These are phyloP conservation scores for Penicillium capsulatum DNA, from an alignment of 2,329 filamentous ascomycete genomes.

Conservation along the genomic window DNA sequence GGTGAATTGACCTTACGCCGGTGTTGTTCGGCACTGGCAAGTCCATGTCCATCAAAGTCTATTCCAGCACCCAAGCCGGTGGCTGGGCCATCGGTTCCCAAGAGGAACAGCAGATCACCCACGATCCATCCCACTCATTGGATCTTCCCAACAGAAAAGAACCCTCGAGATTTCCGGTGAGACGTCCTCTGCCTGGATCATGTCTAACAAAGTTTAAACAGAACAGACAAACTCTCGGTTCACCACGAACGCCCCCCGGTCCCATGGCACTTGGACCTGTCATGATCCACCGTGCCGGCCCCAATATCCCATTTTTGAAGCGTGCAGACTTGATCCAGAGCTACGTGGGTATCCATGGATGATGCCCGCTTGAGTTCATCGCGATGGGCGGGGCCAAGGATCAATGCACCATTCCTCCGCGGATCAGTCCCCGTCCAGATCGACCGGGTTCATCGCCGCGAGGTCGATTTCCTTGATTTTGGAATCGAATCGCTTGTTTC, in stretches of 20 bases:
- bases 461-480: slow-evolving; percentile 3
- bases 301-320: neutral
- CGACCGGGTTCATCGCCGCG: slow-evolving; percentile 1
- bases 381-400: too few relatives aligned
- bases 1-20: neutral
- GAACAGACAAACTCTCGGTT: too few relatives aligned
- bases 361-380: neutral
- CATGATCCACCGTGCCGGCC: neutral
- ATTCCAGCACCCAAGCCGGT: neutral
- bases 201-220: too few relatives aligned
- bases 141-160: too few relatives aligned
- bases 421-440: slow-evolving; percentile 1
- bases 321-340: slow-evolving; percentile 6
- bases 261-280: neutral
- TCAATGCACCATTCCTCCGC: too few relatives aligned
- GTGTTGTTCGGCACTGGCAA: slow-evolving; percentile 7
- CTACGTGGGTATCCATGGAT: slow-evolving; percentile 5
- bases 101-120: too few relatives aligned
- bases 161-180: neutral
- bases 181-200: neutral
- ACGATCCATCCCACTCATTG: too few relatives aligned
- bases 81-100: neutral
- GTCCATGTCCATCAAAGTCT: slow-evolving; percentile 8
- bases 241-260: neutral
- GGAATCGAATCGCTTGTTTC: slow-evolving; percentile 5